Conservation (phyloP, 495 filamentous ascomycete species). For the Hyphodiscus hymeniophilus region DNA sequence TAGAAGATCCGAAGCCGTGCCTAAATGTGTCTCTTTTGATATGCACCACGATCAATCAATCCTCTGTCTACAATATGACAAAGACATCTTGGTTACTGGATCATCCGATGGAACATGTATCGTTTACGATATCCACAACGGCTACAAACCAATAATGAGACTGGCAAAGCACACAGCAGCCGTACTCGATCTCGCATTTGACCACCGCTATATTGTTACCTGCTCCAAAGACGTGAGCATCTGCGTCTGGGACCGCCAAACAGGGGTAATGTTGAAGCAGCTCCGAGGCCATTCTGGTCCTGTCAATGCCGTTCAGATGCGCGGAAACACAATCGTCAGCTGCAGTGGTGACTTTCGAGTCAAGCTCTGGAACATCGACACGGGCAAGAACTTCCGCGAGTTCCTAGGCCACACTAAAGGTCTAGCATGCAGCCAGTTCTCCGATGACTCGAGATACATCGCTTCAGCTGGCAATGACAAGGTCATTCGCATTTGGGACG, state of each 20-base stretch:
- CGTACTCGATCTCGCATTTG: slow-evolving; percentile 87
- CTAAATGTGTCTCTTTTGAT: slow-evolving; percentile 38
- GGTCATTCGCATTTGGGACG: slow-evolving; percentile 89
- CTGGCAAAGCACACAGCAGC: slow-evolving; percentile 73
- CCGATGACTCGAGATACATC: slow-evolving; percentile 79
- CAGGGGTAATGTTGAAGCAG: slow-evolving; percentile 61
- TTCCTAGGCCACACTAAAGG: slow-evolving; percentile 82
- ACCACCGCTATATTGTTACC: slow-evolving; percentile 85
- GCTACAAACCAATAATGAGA: slow-evolving; percentile 69
- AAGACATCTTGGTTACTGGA: slow-evolving; percentile 85
- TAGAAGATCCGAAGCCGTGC: slow-evolving; percentile 31
- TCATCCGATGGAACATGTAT: slow-evolving; percentile 91
- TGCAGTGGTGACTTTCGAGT: slow-evolving; percentile 89
- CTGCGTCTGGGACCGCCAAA: slow-evolving; percentile 84
- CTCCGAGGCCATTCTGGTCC: slow-evolving; percentile 80
- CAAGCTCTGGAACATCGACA: slow-evolving; percentile 89
- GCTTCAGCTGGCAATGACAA: slow-evolving; percentile 90
- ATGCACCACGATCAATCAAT: slow-evolving; percentile 79
- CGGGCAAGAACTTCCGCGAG: slow-evolving; percentile 77
- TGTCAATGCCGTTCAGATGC: slow-evolving; percentile 91
- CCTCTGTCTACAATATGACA: slow-evolving; percentile 89
- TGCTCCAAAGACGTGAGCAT: slow-evolving; percentile 92
- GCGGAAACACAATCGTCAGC: slow-evolving; percentile 82
- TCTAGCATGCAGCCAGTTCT: slow-evolving; percentile 91
- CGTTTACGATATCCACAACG: slow-evolving; percentile 72